Evolutionary conservation across 306 rosid genomes (phyloP), one percentile per base, ranked within the genome.

Genomic region (Dryas alaskensis): DNA sequence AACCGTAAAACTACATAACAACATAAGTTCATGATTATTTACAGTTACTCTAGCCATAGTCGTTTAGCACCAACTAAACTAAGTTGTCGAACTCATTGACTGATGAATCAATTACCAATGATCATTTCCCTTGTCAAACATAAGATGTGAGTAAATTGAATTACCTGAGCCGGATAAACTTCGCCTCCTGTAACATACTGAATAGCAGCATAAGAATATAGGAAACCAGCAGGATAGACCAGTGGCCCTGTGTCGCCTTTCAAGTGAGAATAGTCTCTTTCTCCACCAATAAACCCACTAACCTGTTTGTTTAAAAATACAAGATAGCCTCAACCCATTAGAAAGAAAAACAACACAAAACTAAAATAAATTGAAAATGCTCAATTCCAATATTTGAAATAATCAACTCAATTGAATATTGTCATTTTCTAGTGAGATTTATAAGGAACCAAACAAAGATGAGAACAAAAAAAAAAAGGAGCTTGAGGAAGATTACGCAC

Each of bases 181-280:
- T 88, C 88, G 67, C 92, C 90, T 7, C 79, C 87, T 14, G 97
- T 87, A 52, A 87, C 69, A 78, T 67, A 87, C 14, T 76, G 90
- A 43, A 92, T 84, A 2, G 88, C 95, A 78, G 95, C 86, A 81
- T 94, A 94, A 76, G 90, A 66, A 74, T 92, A 91, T 0, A 92
- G 84, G 80, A 89, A 94, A 0, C 97, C 96, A 70, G 99, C 97
- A 17, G 97, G 99, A 84, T 94, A 94, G 1, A 94, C 97, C 48
- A 94, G 85, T 73, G 97, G 97, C 73, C 98, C 92, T 45, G 98
- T 94, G 84, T 94, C 98, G n/a, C 98, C 97, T 78, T 89, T 80
- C 70, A 94, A 85, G 42, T 94, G 89, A 22, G 69, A 14, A 63
- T 91, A 94, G 83, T 94, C 96, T 78, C 97, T 82, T 68, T 94